Conservation (phyloP, 2,329 filamentous ascomycete genomes). For the Exophiala sideris region DNA sequence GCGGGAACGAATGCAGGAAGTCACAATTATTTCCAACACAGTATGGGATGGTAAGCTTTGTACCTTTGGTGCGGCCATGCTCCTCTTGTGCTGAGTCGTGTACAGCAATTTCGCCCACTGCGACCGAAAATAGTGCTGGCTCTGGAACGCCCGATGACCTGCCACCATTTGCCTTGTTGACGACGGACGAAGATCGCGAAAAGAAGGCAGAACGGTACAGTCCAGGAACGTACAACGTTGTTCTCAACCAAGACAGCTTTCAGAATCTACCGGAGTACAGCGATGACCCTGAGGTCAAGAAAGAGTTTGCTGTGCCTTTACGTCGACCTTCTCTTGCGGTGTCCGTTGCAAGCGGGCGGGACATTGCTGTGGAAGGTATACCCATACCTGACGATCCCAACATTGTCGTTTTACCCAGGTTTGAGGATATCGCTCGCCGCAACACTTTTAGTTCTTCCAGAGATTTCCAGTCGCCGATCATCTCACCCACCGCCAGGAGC, state of each 20-base stretch:
- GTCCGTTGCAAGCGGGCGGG: conserved; percentile 32
- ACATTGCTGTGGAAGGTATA: conserved; percentile 26
- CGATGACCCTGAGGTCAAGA: conserved; percentile 34
- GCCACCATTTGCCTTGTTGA: conserved; percentile 52
- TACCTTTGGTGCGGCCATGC: conserved; percentile 2
- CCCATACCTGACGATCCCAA: conserved; percentile 43
- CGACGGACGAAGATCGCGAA: conserved; percentile 57
- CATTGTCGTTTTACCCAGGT: conserved; percentile 49
- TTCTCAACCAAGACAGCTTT: conserved; percentile 56
- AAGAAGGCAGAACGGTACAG: conserved; percentile 50
- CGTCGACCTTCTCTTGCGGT: conserved; percentile 30
- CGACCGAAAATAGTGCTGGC: conserved; percentile 31
- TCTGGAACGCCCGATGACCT: conserved; percentile 44
- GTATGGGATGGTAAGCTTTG: conserved; percentile 55
- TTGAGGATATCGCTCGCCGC: conserved; percentile 45
- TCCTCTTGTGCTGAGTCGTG: conserved; percentile 7
- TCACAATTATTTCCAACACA: conserved; percentile 49
- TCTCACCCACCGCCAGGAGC: conserved; percentile 29
- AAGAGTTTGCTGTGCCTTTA: conserved; percentile 24
- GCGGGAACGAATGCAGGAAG: conserved; percentile 51
- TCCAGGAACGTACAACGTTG: conserved; percentile 56
- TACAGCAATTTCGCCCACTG: conserved; percentile 32
- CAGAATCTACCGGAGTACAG: conserved; percentile 51
- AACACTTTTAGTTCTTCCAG: conserved; percentile 32
- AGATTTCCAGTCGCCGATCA: conserved; percentile 32